Base-by-base conservation (phyloP, 441 rosid genomes). In the Arabidopsis hybrid region DNA sequence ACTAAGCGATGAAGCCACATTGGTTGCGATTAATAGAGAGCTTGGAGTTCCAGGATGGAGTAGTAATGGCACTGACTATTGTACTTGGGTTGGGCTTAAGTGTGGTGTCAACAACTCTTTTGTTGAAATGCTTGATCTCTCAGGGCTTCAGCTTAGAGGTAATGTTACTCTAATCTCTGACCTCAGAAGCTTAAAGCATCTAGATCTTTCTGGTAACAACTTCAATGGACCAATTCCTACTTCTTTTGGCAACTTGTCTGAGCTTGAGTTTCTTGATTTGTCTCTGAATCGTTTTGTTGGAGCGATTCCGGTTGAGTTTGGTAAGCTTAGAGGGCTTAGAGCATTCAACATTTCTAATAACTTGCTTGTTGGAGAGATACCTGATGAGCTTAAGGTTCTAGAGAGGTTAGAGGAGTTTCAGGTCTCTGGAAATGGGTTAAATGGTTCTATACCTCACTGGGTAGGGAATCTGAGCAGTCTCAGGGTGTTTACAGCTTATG, bases 181-280 rank as follows among this genome's bases (percentile, higher is more conserved):
- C 70, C 92, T 95, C 81, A 86, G 80, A 83, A 85, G 87, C 55
- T 75, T 95, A 78, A 88, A 80, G 80, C 86, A 76, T 75, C 97
- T 95, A 70, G 99, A 92, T 80, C 97, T 95, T 69, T 91, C 97
- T 68, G 60, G 77, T 63, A 95, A 92, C 78, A 79, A 62, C 82
- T 91, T 95, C 81, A 80, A 63, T 61, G 93, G 96, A 49, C 75
- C 82, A 0, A 82, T 95, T 42, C 99, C 98, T 72, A 74, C 88
- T 12, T 81, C 89, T 79, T 70, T 95, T 76, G 91, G 96, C 40
- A 83, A 85, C 50, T 83, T 95, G 46, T 85, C 95, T 59, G 77
- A 80, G 83, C 97, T 95, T 73, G 91, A 92, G 72, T 88, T 83
- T 81, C 93, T 95, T 62, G 99, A 95, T 82, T 86, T 95, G 87